Conservation (phyloP, 495 filamentous ascomycete genomes). For the Cudoniella acicularis region DNA sequence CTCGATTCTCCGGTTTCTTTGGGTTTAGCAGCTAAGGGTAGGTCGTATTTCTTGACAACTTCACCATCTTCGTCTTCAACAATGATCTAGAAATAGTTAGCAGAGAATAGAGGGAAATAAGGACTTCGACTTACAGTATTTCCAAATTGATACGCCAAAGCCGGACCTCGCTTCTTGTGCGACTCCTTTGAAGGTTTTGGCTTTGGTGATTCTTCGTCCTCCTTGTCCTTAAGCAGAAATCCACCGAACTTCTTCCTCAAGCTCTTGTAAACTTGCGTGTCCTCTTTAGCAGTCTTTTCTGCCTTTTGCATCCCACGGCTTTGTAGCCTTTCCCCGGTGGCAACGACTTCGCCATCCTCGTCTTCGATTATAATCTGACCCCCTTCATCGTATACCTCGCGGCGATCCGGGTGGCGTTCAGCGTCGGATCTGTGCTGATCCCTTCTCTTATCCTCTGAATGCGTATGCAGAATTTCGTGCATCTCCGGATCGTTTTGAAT, state of each 20-base stretch:
- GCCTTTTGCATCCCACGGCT: conserved; percentile 53
- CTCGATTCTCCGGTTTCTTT: conserved; percentile 5
- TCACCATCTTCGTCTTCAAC: conserved; percentile 98
- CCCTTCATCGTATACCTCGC: conserved; percentile 81
- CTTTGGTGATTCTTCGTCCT: conserved; percentile 26
- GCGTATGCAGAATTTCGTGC: conserved; percentile 22
- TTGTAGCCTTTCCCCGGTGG: conserved; percentile 34
- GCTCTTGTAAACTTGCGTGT: conserved; percentile 21
- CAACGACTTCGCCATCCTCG: conserved; percentile 79
- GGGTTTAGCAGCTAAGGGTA: conserved; percentile 38
- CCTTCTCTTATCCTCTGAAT: conserved; percentile 31
- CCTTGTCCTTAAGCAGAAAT: conserved; percentile 23
- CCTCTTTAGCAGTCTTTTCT: conserved; percentile 38
- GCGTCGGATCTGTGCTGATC: conserved; percentile 27
- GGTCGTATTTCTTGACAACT: conserved; percentile 94
- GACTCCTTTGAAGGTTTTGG: conserved; percentile 21
- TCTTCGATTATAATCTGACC: conserved; percentile 81
- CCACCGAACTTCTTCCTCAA: conserved; percentile 25
- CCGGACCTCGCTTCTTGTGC: conserved; percentile 41
- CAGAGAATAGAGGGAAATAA: not conserved
- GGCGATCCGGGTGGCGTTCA: conserved; percentile 26
- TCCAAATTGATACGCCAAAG: conserved; percentile 91
- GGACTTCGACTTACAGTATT: conserved; percentile 56
- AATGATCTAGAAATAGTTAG: conserved; percentile 60
- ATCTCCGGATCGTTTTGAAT: conserved; percentile 24